phyloP scores from a whole-genome alignment of 2,329 filamentous ascomycete species.

The Fusarium anguioides region DNA sequence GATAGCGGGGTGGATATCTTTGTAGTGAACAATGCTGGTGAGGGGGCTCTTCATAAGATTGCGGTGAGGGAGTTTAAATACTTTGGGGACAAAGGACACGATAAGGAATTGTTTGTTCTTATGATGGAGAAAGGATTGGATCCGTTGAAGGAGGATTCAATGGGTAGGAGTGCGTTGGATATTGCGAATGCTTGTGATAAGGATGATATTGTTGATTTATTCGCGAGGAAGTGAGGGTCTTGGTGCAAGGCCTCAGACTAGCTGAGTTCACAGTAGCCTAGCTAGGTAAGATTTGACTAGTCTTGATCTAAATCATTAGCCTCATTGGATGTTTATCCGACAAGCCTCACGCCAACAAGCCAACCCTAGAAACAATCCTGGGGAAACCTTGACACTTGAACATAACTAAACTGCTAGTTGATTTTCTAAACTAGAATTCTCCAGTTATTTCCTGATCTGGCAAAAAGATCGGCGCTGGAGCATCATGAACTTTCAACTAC shows the following conservation, averaged over 20 bases:
- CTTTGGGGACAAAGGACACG: neutral
- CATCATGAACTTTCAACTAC: neutral
- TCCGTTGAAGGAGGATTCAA: constrained; percentile 35
- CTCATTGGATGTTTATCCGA: too few species aligned
- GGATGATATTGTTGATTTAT: constrained; percentile 26
- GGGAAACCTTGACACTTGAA: neutral
- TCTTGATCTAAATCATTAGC: too few species aligned
- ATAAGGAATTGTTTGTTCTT: constrained; percentile 27
- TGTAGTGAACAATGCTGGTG: constrained; percentile 20
- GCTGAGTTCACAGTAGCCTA: too few species aligned
- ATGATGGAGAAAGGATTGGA: constrained; percentile 35
- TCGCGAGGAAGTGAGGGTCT: constrained; percentile 22
- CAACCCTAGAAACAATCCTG: neutral
- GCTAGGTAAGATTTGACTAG: neutral
- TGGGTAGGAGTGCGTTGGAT: constrained; percentile 40
- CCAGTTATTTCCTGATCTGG: neutral
- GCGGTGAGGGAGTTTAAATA: neutral
- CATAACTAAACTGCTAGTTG: too few species aligned
- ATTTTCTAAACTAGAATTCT: neutral
- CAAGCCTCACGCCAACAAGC: too few species aligned
- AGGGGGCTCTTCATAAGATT: constrained; percentile 36
- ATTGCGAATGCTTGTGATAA: constrained; percentile 40
- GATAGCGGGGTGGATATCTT: constrained; percentile 27
- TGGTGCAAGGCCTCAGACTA: too few species aligned
- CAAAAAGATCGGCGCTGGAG: neutral